Base-by-base conservation (phyloP, 495 filamentous ascomycete species). In the Penicillium bialowiezense region DNA sequence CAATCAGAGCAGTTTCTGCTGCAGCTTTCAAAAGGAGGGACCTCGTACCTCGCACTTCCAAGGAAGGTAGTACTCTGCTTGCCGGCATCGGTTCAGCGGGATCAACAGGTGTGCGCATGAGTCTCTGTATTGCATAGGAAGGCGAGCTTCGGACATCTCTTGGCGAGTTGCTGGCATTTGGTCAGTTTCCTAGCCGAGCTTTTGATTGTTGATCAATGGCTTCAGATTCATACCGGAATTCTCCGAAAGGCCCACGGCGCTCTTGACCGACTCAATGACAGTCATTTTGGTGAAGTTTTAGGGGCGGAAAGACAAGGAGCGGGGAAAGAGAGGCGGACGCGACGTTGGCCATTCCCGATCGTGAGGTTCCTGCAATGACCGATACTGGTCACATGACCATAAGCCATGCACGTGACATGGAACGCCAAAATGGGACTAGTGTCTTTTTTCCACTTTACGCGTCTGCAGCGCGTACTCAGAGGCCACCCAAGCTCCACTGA, bases 41-140 rank as follows among this genome's bases (percentile, higher is more conserved):
- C 28, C 8, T 58, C 88, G 59, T 81, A 97, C 93, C 84, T 88
- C 84, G 70, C 93, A 98, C 80, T 92, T 95, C 93, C 93, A 98
- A 17, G 93, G 91, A 64, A 97, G 67, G 73, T 96, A 97, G 72
- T 87, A 97, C 50, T 89, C 85, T 48, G 95, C 86, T 72, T 81
- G 81, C 41, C 93, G 91, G 75, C 93, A 98, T 52, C 87, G 85
- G 73, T 98, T 98, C 59, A 98, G 79, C 7, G 95, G 95, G 35
- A 97, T 96, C 18, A 97, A 77, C 10, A 97, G 86, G 66, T 93
- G 82, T 56, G 90, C 93, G 70, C 93, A 98, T 64, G 85, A 89
- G 67, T 98, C 93, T 56, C 93, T 83, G 73, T 97, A 98, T 51
- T 87, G 80, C 43, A 97, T 65, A 12, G 93, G 93, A 18, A 98